A percentile compares a stretch with the other conserved stretches of the same genome.
phyloP scores from a whole-genome alignment of 257 asterid species.

The Capsicum chinense region DNA sequence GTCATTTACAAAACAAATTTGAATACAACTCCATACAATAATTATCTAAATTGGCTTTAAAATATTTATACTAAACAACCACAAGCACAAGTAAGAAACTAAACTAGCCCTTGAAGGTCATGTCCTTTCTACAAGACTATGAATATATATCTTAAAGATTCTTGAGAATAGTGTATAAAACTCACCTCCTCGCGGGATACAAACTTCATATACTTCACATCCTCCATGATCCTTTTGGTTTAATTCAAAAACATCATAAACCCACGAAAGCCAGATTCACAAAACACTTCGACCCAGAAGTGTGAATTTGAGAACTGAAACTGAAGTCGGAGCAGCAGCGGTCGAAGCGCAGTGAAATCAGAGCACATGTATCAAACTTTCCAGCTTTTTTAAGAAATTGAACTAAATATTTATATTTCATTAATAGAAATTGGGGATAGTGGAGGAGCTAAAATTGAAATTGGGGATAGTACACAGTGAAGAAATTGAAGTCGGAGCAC shows the following conservation, averaged over 20 bases:
- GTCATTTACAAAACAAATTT: background rate
- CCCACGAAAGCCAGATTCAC: slow-evolving; percentile 48
- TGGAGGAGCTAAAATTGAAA: too few species aligned
- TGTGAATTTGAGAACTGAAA: too few species aligned
- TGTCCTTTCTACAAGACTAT: background rate
- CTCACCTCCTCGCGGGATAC: slow-evolving; percentile 97
- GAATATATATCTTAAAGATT: slow-evolving; percentile 13
- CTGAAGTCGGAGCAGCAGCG: too few species aligned
- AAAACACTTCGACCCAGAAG: too few species aligned
- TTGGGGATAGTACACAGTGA: too few species aligned
- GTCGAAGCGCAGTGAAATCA: too few species aligned
- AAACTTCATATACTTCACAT: slow-evolving; percentile 79
- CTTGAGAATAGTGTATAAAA: background rate
- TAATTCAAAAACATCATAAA: slow-evolving; percentile 96
- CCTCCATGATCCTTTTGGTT: slow-evolving; percentile 87
- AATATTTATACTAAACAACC: background rate
- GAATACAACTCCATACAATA: background rate
- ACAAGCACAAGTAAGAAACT: background rate
- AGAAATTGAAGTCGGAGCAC: too few species aligned
- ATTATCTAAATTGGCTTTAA: background rate
- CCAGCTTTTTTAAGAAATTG: too few species aligned
- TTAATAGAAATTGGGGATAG: too few species aligned
- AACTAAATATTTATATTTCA: too few species aligned
- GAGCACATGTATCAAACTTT: too few species aligned
- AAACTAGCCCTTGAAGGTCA: slow-evolving; percentile 1